A percentile compares a stretch with the other conserved stretches of the same genome.
phyloP scores from a whole-genome alignment of 2,329 filamentous ascomycete genomes.

The Boeremia exigua region DNA sequence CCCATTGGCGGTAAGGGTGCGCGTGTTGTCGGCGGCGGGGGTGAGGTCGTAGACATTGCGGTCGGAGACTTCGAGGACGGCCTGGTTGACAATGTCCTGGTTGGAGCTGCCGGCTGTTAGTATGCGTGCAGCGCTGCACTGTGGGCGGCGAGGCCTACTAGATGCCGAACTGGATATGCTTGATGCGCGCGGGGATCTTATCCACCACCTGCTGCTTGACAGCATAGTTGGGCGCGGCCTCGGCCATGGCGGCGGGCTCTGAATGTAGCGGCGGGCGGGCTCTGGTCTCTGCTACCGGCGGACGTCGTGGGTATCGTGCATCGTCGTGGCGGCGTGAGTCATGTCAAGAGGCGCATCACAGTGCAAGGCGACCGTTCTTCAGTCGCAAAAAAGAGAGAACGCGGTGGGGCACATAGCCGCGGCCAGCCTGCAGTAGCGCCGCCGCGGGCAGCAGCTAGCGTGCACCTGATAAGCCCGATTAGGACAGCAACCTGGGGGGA shows the following conservation, averaged over 20 bases:
- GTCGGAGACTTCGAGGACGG: conserved; percentile 92
- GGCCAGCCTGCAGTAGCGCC: conserved; percentile 21
- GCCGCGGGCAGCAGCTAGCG: no score
- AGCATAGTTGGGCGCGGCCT: conserved; percentile 31
- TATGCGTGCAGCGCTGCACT: conserved; percentile 3
- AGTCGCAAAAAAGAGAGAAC: conserved; percentile 21
- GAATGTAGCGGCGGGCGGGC: neutral
- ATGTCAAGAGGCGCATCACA: conserved; percentile 20
- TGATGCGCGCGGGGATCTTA: conserved; percentile 87
- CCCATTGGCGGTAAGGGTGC: conserved; percentile 78
- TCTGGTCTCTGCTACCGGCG: conserved; percentile 23
- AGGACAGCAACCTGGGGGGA: conserved; percentile 20
- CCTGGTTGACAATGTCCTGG: conserved; percentile 94
- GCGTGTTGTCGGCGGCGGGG: conserved; percentile 61
- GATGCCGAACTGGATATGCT: conserved; percentile 91
- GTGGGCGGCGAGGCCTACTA: conserved; percentile 59
- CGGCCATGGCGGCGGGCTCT: conserved; percentile 23
- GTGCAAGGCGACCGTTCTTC: conserved; percentile 9
- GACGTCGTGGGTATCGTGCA: conserved; percentile 17
- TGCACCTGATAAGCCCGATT: conserved; percentile 23
- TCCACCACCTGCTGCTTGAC: conserved; percentile 90
- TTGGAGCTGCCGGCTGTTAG: conserved; percentile 67
- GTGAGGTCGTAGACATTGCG: conserved; percentile 91
- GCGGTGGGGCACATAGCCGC: conserved; percentile 27
- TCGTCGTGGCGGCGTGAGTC: conserved; percentile 33